Conservation (phyloP, 164 flowering plant genomes). For the Piper betle region DNA sequence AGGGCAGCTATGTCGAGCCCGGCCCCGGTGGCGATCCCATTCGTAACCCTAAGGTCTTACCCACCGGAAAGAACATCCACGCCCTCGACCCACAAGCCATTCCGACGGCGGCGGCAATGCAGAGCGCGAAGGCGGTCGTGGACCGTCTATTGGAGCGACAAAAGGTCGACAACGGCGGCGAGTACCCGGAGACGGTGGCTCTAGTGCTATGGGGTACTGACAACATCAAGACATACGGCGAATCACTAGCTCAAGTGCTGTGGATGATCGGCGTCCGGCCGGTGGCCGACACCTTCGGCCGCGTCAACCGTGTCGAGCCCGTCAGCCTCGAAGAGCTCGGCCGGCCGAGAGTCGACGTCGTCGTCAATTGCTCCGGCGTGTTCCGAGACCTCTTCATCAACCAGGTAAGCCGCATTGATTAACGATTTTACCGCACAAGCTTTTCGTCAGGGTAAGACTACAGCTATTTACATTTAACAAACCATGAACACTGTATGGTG, state of each 20-base stretch:
- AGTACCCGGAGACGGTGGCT: constrained; percentile 93
- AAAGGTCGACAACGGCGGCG: constrained; percentile 88
- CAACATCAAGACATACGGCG: constrained; percentile 95
- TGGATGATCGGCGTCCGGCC: constrained; percentile 97
- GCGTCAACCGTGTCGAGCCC: constrained; percentile 82
- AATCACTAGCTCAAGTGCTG: constrained; percentile 85
- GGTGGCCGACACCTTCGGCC: constrained; percentile 76
- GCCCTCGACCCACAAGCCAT: constrained; percentile 95
- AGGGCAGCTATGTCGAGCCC: constrained; percentile 91
- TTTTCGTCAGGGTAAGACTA: too few species aligned
- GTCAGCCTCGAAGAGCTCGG: constrained; percentile 98
- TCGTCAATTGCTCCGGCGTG: constrained; percentile 97
- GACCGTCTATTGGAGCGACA: constrained; percentile 91
- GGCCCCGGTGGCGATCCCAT: constrained; percentile 99
- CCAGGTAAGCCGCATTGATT: constrained; percentile 40
- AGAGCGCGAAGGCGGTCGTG: constrained; percentile 87
- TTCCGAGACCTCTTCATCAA: constrained; percentile 97
- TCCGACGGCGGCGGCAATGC: constrained; percentile 93
- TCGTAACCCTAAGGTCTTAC: constrained; percentile 93
- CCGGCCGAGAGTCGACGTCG: constrained; percentile 95
- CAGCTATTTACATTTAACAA: too few species aligned
- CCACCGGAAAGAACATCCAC: constrained; percentile 97
- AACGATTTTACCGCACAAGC: neutral
- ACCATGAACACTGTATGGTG: too few species aligned
- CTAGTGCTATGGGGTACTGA: constrained; percentile 99